phyloP scores from a whole-genome alignment of 2,329 filamentous ascomycete species.

The Botrytis byssoidea region DNA sequence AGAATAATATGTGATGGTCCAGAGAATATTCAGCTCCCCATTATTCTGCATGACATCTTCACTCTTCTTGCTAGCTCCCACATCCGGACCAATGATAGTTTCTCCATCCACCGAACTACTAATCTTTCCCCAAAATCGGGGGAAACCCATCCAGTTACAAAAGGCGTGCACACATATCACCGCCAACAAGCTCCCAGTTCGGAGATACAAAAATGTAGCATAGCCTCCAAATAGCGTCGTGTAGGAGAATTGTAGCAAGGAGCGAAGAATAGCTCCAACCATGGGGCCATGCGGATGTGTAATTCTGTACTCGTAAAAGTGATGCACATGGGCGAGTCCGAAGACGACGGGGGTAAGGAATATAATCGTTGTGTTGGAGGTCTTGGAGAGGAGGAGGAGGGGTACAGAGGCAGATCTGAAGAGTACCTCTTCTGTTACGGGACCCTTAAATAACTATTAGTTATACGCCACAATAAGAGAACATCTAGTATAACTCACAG shows the following conservation, averaged over 20 bases:
- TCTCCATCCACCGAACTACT: slow-evolving; percentile 38
- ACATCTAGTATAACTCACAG: slow-evolving; percentile 54
- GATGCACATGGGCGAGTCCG: slow-evolving; percentile 89
- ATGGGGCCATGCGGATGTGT: slow-evolving; percentile 71
- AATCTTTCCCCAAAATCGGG: slow-evolving; percentile 79
- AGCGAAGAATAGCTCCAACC: slow-evolving; percentile 63
- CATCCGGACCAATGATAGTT: slow-evolving; percentile 30
- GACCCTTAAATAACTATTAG: slow-evolving; percentile 52
- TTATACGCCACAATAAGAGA: background rate
- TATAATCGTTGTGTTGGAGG: slow-evolving; percentile 55
- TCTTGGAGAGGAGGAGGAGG: slow-evolving; percentile 70
- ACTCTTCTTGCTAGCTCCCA: slow-evolving; percentile 43
- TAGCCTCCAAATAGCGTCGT: slow-evolving; percentile 94
- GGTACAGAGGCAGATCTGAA: slow-evolving; percentile 87
- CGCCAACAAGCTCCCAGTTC: slow-evolving; percentile 77
- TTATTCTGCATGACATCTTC: slow-evolving; percentile 31
- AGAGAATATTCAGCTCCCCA: slow-evolving; percentile 47
- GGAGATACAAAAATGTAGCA: slow-evolving; percentile 82
- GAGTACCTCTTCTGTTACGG: slow-evolving; percentile 87
- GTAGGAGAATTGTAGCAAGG: slow-evolving; percentile 81
- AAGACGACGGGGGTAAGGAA: slow-evolving; percentile 87
- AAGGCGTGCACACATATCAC: slow-evolving; percentile 78
- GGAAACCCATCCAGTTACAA: slow-evolving; percentile 90
- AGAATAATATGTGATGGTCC: slow-evolving; percentile 78
- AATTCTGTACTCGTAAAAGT: slow-evolving; percentile 91